Evolutionary conservation across 2,329 filamentous ascomycete species (phyloP), one percentile per base, ranked within the genome.

Genomic region (Coleophoma eucalyptorum): DNA sequence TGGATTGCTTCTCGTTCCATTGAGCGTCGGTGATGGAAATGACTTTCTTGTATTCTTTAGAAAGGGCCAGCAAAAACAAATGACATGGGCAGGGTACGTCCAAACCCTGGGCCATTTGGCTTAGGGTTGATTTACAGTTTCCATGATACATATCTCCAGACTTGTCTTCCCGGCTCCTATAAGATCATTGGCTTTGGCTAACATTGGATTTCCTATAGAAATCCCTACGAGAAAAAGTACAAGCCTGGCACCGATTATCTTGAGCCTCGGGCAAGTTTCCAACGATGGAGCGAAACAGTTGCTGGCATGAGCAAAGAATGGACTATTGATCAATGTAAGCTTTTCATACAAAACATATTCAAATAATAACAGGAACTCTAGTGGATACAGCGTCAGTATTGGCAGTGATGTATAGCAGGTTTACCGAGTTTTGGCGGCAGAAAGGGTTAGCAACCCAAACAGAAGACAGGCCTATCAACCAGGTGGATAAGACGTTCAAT

Each of bases 31-130:
- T n/a, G 26, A 26, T 8, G 57, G 54, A 12, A 52, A 53, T 48
- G 57, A 61, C 26, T 62, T 61, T 40, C 35, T 60, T n/a, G 54
- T 59, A 2, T 58, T 60, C 38, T 60, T 59, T 37, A 48, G 55
- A 45, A 56, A 56, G 46, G 53, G 56, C 1, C 53, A 58, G 33
- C 41, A 52, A 11, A 48, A 44, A 43, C 49, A 58, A 32, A 50
- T 58, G 2, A 49, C 46, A 34, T 60, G 58, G 56, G 58, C 58
- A 20, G 58, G 45, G 45, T 47, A 38, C 11, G 45, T 47, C 12
- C 32, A 47, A 37, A 37, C 15, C 26, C 4, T 8, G 10, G 26
- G 26, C 10, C 26, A 26, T 26, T 26, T 26, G 26, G 26, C 26
- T 26, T 2, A 8, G 6, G 3, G 10, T 26, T 26, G 26, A 26